Evolutionary conservation across 495 filamentous ascomycete species (phyloP).

Genomic region (Aspergillus baeticus): DNA sequence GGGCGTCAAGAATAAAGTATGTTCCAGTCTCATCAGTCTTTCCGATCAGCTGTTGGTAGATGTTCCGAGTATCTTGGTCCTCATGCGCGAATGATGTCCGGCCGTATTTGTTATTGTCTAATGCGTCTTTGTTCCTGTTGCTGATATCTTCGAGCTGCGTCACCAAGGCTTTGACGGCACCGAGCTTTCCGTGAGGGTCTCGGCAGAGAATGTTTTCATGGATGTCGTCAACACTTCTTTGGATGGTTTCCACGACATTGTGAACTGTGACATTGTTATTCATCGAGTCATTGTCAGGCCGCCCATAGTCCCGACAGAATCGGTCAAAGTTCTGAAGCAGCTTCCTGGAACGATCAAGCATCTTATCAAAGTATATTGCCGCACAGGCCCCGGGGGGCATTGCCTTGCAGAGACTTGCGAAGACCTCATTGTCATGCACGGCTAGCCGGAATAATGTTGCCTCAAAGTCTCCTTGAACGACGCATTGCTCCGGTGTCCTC

Average conservation of each 20-base stretch:
- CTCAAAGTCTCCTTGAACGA: slow-evolving; percentile 49
- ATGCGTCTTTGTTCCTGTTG: slow-evolving; percentile 45
- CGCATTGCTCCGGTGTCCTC: slow-evolving; percentile 42
- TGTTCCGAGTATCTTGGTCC: slow-evolving; percentile 48
- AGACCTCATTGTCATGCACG: slow-evolving; percentile 46
- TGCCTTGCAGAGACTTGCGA: slow-evolving; percentile 43
- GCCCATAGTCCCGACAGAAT: slow-evolving; percentile 32
- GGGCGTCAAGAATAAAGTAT: slow-evolving; percentile 44
- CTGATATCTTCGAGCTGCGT: slow-evolving; percentile 43
- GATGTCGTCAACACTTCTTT: slow-evolving; percentile 34
- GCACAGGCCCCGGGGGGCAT: slow-evolving; percentile 48
- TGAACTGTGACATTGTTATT: slow-evolving; percentile 29
- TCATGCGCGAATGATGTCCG: slow-evolving; percentile 39
- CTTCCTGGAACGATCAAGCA: slow-evolving; percentile 34
- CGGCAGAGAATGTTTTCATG: slow-evolving; percentile 35
- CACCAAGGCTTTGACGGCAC: slow-evolving; percentile 42
- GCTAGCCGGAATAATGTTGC: slow-evolving; percentile 52
- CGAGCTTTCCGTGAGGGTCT: slow-evolving; percentile 36
- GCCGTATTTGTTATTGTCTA: slow-evolving; percentile 40
- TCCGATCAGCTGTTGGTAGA: slow-evolving; percentile 49
- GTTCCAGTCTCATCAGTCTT: slow-evolving; percentile 32
- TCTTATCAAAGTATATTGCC: slow-evolving; percentile 48
- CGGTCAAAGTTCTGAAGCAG: slow-evolving; percentile 42
- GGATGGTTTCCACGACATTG: slow-evolving; percentile 35
- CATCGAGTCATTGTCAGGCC: slow-evolving; percentile 23